Evolutionary conservation across 495 filamentous ascomycete species (phyloP), one percentile per base, ranked within the genome.

Genomic region (Parmelia sp.): DNA sequence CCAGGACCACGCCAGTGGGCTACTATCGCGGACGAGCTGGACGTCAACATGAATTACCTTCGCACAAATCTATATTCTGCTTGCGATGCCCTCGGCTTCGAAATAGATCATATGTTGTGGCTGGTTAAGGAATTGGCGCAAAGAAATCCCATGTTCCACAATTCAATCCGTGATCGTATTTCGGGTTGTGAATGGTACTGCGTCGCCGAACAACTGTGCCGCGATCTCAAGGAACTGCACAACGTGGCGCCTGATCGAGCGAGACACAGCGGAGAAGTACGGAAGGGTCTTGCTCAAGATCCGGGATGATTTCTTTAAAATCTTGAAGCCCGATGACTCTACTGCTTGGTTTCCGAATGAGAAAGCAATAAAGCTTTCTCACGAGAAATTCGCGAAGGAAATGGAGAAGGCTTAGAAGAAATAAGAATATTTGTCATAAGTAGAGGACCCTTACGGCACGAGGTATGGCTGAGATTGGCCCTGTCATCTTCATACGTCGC

Each of bases 181-280:
- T 58, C 51, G 17, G 39, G 59, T 37, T 67, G 60, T 51, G 49
- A 44, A 39, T 64, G 65, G 65, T 4, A 4, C 60, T 17, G 29
- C 55, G 59, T 67, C 39, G 65, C 60, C 37, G 31, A 47, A 31
- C 65, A 67, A 64, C 9, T 67, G 33, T 63, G 65, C 39, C 65
- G 65, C 31, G 65, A 67, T 53, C 65, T 67, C 36, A 63, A 67
- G 31, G 65, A 67, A n/a, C 42, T 67, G 1, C 49, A 64, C 55
- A 58, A 67, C 64, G 65, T 67, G 51, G 60, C 60, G 27, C 44
- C 60, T 49, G 61, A 67, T 60, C n/a, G n/a, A n/a, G n/a, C 15
- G 11, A 36, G 65, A 63, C 37, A 67, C 65, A 21, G 61, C 61
- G n/a, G 21, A 17, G 35, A 60, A 64, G 45, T 67, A 67, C 23